Base-by-base conservation (phyloP, 2,329 filamentous ascomycete genomes). In the Fusarium sp. region DNA sequence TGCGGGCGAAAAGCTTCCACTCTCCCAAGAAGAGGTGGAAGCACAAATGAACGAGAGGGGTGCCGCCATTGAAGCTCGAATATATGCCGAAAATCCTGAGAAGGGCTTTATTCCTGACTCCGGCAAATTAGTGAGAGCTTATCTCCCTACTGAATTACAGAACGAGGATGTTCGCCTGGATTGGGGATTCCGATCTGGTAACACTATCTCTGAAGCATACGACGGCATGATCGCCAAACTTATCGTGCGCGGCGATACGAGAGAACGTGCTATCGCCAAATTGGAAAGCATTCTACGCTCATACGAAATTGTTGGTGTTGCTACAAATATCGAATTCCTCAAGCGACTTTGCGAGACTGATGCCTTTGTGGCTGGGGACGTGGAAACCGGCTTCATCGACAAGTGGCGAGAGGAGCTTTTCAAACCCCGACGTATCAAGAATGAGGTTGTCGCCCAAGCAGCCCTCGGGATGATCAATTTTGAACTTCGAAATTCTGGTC, bases 211-310 rank as follows among this genome's bases (percentile, higher is more conserved):
- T 0, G 94, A 95, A 65, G 93, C 96, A 60, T 99, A 99, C 81
- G 96, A 99, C 76, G 96, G 96, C 33, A 99, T 99, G 96, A 97
- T 99, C 74, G 94, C 96, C 48, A 99, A 99, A 83, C 88, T 99
- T 58, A 99, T 99, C 76, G 94, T 98, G 10, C 90, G 93, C 64
- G 96, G 93, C 2, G 88, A 90, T 21, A 92, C 92, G 63, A 89
- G 96, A 66, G 89, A 92, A 79, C 92, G 93, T 31, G 94, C 95
- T 7, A 92, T 99, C 55, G 91, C 93, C 65, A 97, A 94, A 81
- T 86, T 99, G 66, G 90, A 91, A 41, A 86, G 91, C 8, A 95
- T 96, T 2, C 85, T 99, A 16, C 92, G 94, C 73, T 88, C 94
- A 52, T 99, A 98, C 79, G 94, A 99, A 82, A 91, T 99, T 16